A percentile compares a stretch with the other conserved stretches of the same genome.
These are phyloP conservation scores for Pyracantha coccinea DNA, from an alignment of 331 rosid genomes.

Conservation along the genomic window DNA sequence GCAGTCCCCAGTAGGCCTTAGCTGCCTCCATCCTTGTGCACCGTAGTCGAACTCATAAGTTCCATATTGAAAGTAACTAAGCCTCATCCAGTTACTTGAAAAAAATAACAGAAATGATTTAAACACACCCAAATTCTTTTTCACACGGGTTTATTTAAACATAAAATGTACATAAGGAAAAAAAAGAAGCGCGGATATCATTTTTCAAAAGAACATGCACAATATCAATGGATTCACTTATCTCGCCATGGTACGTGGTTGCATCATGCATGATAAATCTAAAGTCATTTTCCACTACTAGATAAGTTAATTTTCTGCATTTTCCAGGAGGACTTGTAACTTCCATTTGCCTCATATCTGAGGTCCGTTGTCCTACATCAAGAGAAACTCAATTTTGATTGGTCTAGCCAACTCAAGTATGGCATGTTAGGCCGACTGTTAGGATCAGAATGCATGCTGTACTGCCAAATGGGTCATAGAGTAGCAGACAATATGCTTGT, in stretches of 20 bases:
- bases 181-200: too few relatives aligned
- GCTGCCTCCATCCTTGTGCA: too few relatives aligned
- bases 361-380: conserved; percentile 19
- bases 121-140: too few relatives aligned
- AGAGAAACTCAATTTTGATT: conserved; percentile 6
- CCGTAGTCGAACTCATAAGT: background rate
- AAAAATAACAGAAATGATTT: too few relatives aligned
- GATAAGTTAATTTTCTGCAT: background rate
- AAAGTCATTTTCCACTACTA: background rate
- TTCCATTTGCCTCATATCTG: conserved; percentile 21
- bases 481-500: conserved; percentile 3
- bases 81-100: background rate
- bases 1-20: too few relatives aligned
- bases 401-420: conserved; percentile 20
- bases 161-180: too few relatives aligned
- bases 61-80: background rate
- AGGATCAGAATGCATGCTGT: too few relatives aligned
- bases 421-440: conserved; percentile 5
- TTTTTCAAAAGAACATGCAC: too few relatives aligned
- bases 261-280: background rate
- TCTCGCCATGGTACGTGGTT: too few relatives aligned
- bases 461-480: too few relatives aligned
- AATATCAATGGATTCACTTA: too few relatives aligned
- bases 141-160: too few relatives aligned
- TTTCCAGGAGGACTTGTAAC: background rate